Evolutionary conservation across 2,329 filamentous ascomycete species (phyloP).

Genomic region (Lachnellula arida): DNA sequence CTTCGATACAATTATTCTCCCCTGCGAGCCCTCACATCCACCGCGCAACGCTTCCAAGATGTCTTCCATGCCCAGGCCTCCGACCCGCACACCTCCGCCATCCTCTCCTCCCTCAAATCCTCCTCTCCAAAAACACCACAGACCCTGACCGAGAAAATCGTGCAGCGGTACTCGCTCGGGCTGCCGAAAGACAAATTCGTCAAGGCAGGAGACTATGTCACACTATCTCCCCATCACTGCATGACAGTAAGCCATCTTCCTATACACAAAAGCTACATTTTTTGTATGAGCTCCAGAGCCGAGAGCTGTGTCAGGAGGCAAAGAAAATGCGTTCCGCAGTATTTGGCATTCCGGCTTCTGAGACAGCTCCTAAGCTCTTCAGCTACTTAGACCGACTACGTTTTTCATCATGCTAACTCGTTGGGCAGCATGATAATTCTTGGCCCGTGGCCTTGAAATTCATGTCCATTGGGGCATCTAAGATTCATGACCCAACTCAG

Average conservation of each 20-base stretch:
- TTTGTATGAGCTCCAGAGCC: no score
- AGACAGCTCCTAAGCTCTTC: no score
- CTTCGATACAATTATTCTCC: slow-evolving; percentile 19
- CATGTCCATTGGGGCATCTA: slow-evolving; percentile 74
- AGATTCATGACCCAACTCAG: slow-evolving; percentile 66
- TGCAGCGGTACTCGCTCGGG: slow-evolving; percentile 75
- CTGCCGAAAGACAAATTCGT: slow-evolving; percentile 72
- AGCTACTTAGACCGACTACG: no score
- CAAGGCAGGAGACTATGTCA: slow-evolving; percentile 78
- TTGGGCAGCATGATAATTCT: slow-evolving; percentile 64
- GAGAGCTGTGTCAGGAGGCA: no score
- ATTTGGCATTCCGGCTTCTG: no score
- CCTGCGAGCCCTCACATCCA: slow-evolving; percentile 26
- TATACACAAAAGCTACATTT: no score
- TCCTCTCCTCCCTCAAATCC: slow-evolving; percentile 49
- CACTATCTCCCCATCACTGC: slow-evolving; percentile 63
- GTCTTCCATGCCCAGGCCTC: slow-evolving; percentile 62
- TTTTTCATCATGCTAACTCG: no score
- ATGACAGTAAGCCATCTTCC: slow-evolving; percentile 52
- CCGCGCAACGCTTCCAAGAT: slow-evolving; percentile 38
- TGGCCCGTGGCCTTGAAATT: slow-evolving; percentile 73
- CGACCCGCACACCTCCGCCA: slow-evolving; percentile 44
- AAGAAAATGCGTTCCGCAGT: no score
- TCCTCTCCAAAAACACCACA: slow-evolving; percentile 46
- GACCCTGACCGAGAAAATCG: slow-evolving; percentile 89